Percentiles rank a stretch among this genome's conserved stretches.
Conservation (phyloP, 176 grass and related monocot species). For the Phragmites australis region DNA sequence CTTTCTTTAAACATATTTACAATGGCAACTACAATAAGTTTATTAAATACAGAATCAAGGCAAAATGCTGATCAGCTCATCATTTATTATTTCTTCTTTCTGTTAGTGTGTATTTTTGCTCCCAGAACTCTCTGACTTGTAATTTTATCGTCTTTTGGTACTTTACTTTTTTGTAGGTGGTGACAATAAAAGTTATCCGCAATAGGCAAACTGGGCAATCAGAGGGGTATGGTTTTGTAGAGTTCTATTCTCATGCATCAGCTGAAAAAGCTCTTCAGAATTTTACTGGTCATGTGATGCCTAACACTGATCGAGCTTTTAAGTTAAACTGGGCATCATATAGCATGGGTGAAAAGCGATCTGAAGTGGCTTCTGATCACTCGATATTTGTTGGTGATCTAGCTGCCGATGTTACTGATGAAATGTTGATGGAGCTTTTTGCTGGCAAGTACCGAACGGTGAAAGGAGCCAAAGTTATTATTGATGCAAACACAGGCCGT, state of each 20-base stretch:
- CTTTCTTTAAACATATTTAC: slow-evolving; percentile 5
- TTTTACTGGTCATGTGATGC: slow-evolving; percentile 64
- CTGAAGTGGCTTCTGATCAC: slow-evolving; percentile 65
- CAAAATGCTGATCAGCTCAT: neutral
- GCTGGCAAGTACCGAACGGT: slow-evolving; percentile 52
- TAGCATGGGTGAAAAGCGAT: slow-evolving; percentile 67
- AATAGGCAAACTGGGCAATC: slow-evolving; percentile 72
- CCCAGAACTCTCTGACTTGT: neutral
- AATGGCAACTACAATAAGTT: neutral
- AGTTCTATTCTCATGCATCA: slow-evolving; percentile 59
- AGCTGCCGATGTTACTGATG: slow-evolving; percentile 69
- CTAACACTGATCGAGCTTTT: slow-evolving; percentile 62
- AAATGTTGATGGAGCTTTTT: slow-evolving; percentile 61
- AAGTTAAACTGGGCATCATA: slow-evolving; percentile 76
- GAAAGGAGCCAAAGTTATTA: slow-evolving; percentile 73
- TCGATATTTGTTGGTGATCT: slow-evolving; percentile 75
- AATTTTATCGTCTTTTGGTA: slow-evolving; percentile 13
- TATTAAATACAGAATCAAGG: neutral
- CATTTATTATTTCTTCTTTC: neutral
- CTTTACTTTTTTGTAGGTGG: slow-evolving; percentile 46
- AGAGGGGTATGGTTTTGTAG: slow-evolving; percentile 73
- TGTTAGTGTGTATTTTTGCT: slow-evolving; percentile 14
- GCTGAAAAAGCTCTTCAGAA: slow-evolving; percentile 69
- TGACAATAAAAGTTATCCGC: slow-evolving; percentile 71
- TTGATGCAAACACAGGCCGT: slow-evolving; percentile 71